Percentiles rank a stretch among this genome's conserved stretches.
These are phyloP conservation scores for Metschnikowia arizonensis DNA, from an alignment of 805 yeast species.

Conservation along the genomic window DNA sequence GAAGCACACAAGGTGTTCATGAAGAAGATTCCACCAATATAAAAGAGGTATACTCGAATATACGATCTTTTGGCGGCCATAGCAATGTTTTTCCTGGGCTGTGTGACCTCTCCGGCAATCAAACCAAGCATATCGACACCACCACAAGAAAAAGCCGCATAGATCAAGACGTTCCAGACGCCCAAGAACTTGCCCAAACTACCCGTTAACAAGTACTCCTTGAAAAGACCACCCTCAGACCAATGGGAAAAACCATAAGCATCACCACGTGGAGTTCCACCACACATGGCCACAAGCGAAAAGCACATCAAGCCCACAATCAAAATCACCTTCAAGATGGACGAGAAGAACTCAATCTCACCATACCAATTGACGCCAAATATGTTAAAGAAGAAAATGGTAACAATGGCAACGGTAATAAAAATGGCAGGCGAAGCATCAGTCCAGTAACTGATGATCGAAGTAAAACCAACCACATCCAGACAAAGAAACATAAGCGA, in stretches of 20 bases:
- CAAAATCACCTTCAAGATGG: conserved; percentile 21
- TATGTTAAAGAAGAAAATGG: conserved; percentile 28
- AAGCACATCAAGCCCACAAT: conserved; percentile 38
- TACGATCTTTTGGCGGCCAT: conserved; percentile 34
- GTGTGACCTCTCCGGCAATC: conserved; percentile 40
- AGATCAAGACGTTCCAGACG: conserved; percentile 58
- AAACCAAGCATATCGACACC: conserved; percentile 39
- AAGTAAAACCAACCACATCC: conserved; percentile 32
- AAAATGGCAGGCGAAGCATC: conserved; percentile 31
- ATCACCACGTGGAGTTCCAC: conserved; percentile 33
- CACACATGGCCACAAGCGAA: conserved; percentile 36
- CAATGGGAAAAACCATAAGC: conserved; percentile 36
- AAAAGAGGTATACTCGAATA: conserved; percentile 32
- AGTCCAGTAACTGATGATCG: conserved; percentile 29
- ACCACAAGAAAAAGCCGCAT: conserved; percentile 63
- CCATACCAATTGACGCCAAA: conserved; percentile 23
- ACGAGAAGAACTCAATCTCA: conserved; percentile 20
- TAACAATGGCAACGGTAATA: conserved; percentile 28
- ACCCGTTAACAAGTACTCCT: conserved; percentile 36
- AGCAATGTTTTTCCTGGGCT: conserved; percentile 37
- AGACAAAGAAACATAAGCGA: conserved; percentile 32
- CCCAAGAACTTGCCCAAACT: conserved; percentile 61
- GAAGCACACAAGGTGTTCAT: conserved; percentile 34
- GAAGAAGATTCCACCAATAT: conserved; percentile 37
- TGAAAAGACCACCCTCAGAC: conserved; percentile 32